A percentile compares a stretch with the other conserved stretches of the same genome.
Evolutionary conservation across 306 rosid genomes (phyloP).

Genomic region (Vicia villosa): DNA sequence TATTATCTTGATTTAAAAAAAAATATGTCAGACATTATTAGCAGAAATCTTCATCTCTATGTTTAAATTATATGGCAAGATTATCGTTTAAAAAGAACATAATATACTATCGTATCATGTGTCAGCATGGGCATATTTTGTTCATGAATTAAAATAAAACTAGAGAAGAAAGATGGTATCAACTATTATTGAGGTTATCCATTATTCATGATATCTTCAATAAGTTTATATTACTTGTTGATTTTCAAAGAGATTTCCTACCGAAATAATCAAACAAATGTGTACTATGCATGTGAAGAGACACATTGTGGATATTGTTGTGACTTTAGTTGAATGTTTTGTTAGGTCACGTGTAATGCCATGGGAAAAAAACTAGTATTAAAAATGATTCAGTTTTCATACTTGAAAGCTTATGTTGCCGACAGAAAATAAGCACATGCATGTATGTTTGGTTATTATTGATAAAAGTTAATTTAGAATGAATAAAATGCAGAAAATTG

Average conservation of each 20-base stretch:
- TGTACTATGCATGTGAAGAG: slow-evolving; percentile 25
- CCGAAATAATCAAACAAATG: slow-evolving; percentile 11
- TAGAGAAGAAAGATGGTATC: neutral
- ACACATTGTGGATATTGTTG: slow-evolving; percentile 22
- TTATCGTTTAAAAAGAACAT: neutral
- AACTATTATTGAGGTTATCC: slow-evolving; percentile 7
- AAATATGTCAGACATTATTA: neutral
- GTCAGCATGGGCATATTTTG: neutral
- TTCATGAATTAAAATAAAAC: slow-evolving; percentile 16
- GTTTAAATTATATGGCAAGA: neutral
- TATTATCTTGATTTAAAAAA: too few relatives aligned
- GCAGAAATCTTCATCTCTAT: neutral
- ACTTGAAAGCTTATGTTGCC: neutral
- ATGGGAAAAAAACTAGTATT: slow-evolving; percentile 9
- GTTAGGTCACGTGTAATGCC: slow-evolving; percentile 41
- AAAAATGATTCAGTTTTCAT: slow-evolving; percentile 17
- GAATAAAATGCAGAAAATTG: neutral
- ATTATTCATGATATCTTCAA: neutral
- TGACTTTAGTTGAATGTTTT: slow-evolving; percentile 28
- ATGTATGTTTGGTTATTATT: neutral
- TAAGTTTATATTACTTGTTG: neutral
- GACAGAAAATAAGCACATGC: neutral
- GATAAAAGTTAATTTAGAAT: neutral
- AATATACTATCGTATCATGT: slow-evolving; percentile 3
- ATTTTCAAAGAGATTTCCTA: neutral